Conservation (phyloP, 768 basidiomycete genomes). For the Hortiboletus campestris region DNA sequence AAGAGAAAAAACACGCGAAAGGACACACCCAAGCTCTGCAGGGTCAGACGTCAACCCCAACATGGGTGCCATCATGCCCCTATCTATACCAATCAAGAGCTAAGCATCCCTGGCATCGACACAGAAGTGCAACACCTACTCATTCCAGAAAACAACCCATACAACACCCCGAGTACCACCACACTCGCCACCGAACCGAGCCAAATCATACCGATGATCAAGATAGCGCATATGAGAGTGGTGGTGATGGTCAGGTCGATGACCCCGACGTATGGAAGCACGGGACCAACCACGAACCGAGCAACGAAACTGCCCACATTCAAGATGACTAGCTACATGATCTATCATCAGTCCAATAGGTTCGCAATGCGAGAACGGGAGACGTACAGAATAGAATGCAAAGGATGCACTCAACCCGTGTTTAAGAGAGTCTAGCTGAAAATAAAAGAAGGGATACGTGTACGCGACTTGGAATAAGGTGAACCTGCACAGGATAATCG, state of each 20-base stretch:
- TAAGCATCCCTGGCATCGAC: background rate
- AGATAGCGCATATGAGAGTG: slow-evolving; percentile 31
- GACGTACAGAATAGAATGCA: slow-evolving; percentile 53
- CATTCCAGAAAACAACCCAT: slow-evolving; percentile 48
- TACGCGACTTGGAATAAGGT: slow-evolving; percentile 37
- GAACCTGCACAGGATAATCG: slow-evolving; percentile 9
- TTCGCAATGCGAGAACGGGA: background rate
- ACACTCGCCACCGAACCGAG: slow-evolving; percentile 39
- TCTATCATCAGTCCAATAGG: background rate
- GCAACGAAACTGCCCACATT: slow-evolving; percentile 51
- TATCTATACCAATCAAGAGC: slow-evolving; percentile 21
- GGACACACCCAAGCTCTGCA: slow-evolving; percentile 48
- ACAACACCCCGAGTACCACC: slow-evolving; percentile 42
- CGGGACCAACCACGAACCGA: slow-evolving; percentile 41
- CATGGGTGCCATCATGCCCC: slow-evolving; percentile 42
- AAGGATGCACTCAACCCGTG: slow-evolving; percentile 45
- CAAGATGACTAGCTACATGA: slow-evolving; percentile 46
- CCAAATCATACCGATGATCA: slow-evolving; percentile 47
- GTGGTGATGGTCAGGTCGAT: slow-evolving; percentile 43
- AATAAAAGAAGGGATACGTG: slow-evolving; percentile 55
- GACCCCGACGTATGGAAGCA: slow-evolving; percentile 41
- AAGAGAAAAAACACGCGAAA: background rate
- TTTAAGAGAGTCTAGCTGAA: slow-evolving; percentile 53
- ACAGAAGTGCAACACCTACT: slow-evolving; percentile 24
- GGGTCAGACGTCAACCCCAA: slow-evolving; percentile 45